Base-by-base conservation (phyloP, 2,329 filamentous ascomycete genomes). In the Fusarium nygamai region DNA sequence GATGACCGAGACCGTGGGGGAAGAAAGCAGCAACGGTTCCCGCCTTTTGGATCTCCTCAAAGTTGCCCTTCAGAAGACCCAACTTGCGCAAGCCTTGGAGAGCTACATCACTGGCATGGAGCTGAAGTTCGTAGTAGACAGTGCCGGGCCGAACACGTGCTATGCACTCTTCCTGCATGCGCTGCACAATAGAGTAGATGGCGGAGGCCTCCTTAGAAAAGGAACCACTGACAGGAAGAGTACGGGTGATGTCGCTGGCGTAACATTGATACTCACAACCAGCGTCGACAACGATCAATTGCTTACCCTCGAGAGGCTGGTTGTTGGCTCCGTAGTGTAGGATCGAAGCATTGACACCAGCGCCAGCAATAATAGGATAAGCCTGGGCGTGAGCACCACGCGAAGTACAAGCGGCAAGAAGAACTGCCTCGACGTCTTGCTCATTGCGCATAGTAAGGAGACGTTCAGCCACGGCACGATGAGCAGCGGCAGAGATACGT, bases 241-340 rank as follows among this genome's bases (percentile, higher is more conserved):
- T 96, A 43, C 96, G 90, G 0, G 96, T 98, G 34, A 98, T 91
- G 82, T 98, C 96, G 65, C 93, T 93, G 36, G 94, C 94, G 81
- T 99, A 98, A 76, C 93, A 92, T 56, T 91, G 85, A 83, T 91
- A 97, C 82, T 98, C 96, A 74, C 92, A 93, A 6, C 94, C 95
- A 3, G 96, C 95, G 80, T 99, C 96, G 9, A 99, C 86, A 27
- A 97, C 91, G 38, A 98, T 85, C 36, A 95, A 87, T 78, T 95
- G 90, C 65, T 92, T 89, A 33, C 92, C 90, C 6, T 84, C 84
- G 24, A 98, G 88, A 3, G 91, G 83, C 76, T 93, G 88, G 78
- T 97, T 88, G 80, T 99, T 98, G 61, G 88, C 90, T 48, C 89
- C 88, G 82, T 99, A 99, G 83, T 99, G 96, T 46, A 98, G 86